These are phyloP conservation scores for Plectranthus barbatus DNA, from an alignment of 257 asterid genomes.

Conservation along the genomic window DNA sequence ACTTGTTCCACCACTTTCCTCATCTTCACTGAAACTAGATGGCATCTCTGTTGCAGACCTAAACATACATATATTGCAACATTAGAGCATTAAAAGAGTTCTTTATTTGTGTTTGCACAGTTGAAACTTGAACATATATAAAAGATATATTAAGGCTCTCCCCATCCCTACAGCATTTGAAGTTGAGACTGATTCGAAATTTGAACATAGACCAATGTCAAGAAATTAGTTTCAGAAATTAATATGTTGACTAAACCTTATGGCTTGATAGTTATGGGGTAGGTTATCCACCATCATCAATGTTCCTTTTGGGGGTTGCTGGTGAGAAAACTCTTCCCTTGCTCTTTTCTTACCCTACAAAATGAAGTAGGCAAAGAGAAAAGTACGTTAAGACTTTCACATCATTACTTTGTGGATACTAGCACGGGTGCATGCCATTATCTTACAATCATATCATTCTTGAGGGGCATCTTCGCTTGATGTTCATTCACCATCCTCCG, in stretches of 20 bases:
- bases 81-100: neutral
- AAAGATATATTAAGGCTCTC: neutral
- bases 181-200: no score
- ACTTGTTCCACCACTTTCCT: conserved; percentile 61
- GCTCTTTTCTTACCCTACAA: conserved; percentile 44
- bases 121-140: neutral
- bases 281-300: conserved; percentile 24
- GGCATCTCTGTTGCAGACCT: conserved; percentile 58
- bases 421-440: neutral
- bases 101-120: neutral
- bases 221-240: neutral
- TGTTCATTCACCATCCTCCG: conserved; percentile 32
- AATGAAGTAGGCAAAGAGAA: neutral
- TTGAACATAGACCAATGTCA: neutral
- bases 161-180: no score
- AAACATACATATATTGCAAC: neutral
- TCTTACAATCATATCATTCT: conserved; percentile 39
- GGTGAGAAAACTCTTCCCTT: conserved; percentile 31
- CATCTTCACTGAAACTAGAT: conserved; percentile 58
- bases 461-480: conserved; percentile 23
- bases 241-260: conserved; percentile 37
- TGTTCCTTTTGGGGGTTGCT: conserved; percentile 34
- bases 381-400: neutral
- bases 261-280: conserved; percentile 29
- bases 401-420: neutral